Evolutionary conservation across 129 eudicot species (phyloP).

Genomic region (Artemisia argyi): DNA sequence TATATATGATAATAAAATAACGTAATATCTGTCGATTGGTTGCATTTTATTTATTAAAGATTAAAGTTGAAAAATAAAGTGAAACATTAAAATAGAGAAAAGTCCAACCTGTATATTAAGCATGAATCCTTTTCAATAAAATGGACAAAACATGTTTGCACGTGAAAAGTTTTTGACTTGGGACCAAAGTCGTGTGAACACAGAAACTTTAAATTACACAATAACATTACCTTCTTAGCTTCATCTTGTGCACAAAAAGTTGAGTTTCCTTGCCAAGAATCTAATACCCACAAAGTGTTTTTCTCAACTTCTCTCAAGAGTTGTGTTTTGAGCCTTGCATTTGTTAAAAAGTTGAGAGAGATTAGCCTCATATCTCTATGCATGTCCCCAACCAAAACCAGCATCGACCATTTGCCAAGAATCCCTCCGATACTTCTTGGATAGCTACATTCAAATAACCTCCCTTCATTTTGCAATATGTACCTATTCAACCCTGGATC

Average conservation of each 20-base stretch:
- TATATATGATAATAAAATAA: neutral
- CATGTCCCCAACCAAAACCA: constrained; percentile 95
- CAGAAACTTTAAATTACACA: neutral
- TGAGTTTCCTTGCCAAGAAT: constrained; percentile 64
- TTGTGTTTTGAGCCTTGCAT: constrained; percentile 77
- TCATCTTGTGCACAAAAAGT: constrained; percentile 88
- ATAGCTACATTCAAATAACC: constrained; percentile 88
- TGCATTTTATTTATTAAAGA: too few species aligned
- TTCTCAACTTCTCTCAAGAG: constrained; percentile 73
- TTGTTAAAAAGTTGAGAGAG: constrained; percentile 89
- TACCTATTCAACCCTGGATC: constrained; percentile 87
- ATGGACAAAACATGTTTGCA: neutral
- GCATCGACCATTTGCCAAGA: constrained; percentile 98
- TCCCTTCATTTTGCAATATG: constrained; percentile 92
- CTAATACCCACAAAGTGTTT: constrained; percentile 72
- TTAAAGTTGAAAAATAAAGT: too few species aligned
- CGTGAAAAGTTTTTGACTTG: too few species aligned
- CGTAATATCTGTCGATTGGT: neutral
- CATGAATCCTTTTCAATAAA: neutral
- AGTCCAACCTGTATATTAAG: neutral
- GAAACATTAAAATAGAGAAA: too few species aligned
- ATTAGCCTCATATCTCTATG: constrained; percentile 95
- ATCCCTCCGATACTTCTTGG: constrained; percentile 96
- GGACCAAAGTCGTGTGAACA: too few species aligned
- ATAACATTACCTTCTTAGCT: constrained; percentile 74